Conservation (phyloP, 768 basidiomycete species). For the Lactarius trivialis region DNA sequence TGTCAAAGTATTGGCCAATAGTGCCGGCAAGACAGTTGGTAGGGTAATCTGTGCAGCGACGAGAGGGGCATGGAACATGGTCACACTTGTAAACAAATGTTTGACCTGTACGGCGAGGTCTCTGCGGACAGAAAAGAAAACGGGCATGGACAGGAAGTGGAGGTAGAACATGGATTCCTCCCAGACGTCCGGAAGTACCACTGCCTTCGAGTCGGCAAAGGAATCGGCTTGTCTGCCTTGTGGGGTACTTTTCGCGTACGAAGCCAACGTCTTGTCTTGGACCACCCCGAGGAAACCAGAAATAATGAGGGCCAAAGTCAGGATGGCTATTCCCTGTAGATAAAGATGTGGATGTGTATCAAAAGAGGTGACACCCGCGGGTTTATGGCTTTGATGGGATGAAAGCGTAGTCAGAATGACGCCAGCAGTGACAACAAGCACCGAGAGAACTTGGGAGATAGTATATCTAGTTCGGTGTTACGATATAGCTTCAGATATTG, state of each 20-base stretch:
- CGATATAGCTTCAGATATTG: conserved; percentile 10
- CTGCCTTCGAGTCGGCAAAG: not conserved
- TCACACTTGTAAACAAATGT: conserved; percentile 26
- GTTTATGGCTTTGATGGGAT: conserved; percentile 32
- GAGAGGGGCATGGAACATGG: conserved; percentile 21
- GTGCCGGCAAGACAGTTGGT: conserved; percentile 55
- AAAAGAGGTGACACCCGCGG: conserved; percentile 9
- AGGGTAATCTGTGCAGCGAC: conserved; percentile 34
- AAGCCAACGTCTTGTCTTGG: conserved; percentile 72
- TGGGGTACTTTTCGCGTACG: conserved; percentile 33
- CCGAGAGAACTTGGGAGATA: conserved; percentile 57
- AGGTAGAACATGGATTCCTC: conserved; percentile 91
- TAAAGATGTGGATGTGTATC: conserved; percentile 40
- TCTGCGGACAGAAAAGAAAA: conserved; percentile 58
- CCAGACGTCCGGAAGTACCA: conserved; percentile 41
- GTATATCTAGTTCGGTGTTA: conserved; percentile 45
- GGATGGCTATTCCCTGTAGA: conserved; percentile 62
- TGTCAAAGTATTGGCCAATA: conserved; percentile 73
- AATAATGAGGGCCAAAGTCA: conserved; percentile 70
- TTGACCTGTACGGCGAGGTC: conserved; percentile 45
- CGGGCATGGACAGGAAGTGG: conserved; percentile 71
- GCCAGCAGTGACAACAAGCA: conserved; percentile 74
- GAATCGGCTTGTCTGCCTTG: conserved; percentile 18
- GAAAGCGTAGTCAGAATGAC: conserved; percentile 79
- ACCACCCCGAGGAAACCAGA: conserved; percentile 76